Conservation (phyloP, 805 yeast species). For the Pichia thaimueangensis region DNA sequence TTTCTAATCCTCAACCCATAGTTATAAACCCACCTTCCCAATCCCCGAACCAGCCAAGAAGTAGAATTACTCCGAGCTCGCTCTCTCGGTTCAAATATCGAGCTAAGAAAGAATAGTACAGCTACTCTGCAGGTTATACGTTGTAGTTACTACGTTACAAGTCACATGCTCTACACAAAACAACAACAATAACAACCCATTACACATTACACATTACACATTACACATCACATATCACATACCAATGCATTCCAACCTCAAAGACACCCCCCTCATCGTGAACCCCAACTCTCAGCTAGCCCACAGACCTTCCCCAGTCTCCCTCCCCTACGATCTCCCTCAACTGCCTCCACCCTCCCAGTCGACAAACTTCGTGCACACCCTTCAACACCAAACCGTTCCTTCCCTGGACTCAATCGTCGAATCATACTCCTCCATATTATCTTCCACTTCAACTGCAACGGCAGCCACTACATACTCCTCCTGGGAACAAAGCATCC, state of each 20-base stretch:
- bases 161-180: too few relatives aligned
- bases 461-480: background rate
- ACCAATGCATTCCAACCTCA: background rate
- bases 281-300: background rate
- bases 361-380: background rate
- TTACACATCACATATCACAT: too few relatives aligned
- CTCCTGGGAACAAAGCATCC: background rate
- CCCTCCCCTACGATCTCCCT: conserved; percentile 1
- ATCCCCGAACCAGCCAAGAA: too few relatives aligned
- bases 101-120: too few relatives aligned
- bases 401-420: background rate
- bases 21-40: background rate
- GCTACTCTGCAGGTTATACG: too few relatives aligned
- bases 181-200: too few relatives aligned
- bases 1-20: background rate
- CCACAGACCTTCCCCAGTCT: background rate
- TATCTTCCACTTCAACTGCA: background rate
- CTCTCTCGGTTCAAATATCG: too few relatives aligned
- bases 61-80: too few relatives aligned
- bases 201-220: too few relatives aligned
- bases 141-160: too few relatives aligned
- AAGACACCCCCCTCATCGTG: background rate
- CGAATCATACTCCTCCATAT: background rate
- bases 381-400: background rate
- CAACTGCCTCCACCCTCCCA: background rate